Base-by-base conservation (phyloP, 352 stramenopile species). In the Phytophthora kernoviae region DNA sequence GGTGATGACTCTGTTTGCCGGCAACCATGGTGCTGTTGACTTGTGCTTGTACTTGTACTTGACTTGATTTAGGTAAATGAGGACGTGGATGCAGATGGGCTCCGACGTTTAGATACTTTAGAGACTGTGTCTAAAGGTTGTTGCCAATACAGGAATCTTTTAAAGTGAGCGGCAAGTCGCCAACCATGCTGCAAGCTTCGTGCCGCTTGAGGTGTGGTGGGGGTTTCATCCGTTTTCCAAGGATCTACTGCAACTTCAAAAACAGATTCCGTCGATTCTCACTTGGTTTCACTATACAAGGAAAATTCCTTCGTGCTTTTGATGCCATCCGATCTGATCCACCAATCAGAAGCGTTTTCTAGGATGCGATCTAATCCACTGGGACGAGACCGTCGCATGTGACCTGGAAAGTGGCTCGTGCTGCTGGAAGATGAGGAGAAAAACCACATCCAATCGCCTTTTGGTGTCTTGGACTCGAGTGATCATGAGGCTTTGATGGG, bases 401-500 rank as follows among this genome's bases (percentile, higher is more conserved):
- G 70, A 93, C 87, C 34, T 75, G 64, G 58, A 93, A 93, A 8
- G 30, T 49, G 36, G 81, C 75, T 5, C 47, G 58, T 17, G 55
- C 56, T 24, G 48, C 47, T 42, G 72, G 60, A 26, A 86, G 62
- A 18, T 82, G 75, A 27, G 84, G 81, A 7, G 84, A 91, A 55
- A 91, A 87, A 56, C 48, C 14, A 91, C 72, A n/a, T 81, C 54
- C 34, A 88, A 52, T 5, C 84, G 70, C 24, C 46, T 45, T 14
- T 54, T 65, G 2, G 56, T 65, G n/a, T 77, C 55, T 9, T 49
- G 37, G 21, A 51, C 55, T 15, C 81, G 64, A 26, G 62, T 62
- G 54, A 91, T 83, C 65, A 89, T 69, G 42, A 91, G 60, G 26
- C 81, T 91, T 55, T 41, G 14, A 40, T 22, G 11, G n/a, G n/a